These are phyloP conservation scores for Penstemon eatonii DNA, from an alignment of 257 asterid species.

Conservation along the genomic window DNA sequence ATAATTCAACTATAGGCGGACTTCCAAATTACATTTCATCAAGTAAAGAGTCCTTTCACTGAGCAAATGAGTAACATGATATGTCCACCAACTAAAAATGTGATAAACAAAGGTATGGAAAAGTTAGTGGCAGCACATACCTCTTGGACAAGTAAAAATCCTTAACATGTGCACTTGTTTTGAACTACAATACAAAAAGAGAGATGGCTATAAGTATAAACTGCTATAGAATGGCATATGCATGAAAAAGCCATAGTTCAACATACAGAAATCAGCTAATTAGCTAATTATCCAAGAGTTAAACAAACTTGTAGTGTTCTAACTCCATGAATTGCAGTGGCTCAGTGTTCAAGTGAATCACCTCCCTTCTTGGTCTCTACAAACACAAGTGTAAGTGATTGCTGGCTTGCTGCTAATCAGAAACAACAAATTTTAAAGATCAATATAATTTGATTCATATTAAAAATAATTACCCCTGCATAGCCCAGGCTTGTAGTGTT, in stretches of 20 bases:
- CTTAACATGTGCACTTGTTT: too few relatives aligned
- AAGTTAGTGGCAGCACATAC: too few relatives aligned
- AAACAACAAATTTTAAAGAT: constrained; percentile 22
- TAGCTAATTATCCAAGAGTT: neutral
- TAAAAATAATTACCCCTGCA: neutral
- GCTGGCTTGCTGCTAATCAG: constrained; percentile 65
- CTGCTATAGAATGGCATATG: neutral
- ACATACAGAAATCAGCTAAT: constrained; percentile 17
- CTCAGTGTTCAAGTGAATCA: constrained; percentile 95
- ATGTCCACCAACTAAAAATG: neutral
- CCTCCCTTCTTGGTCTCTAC: constrained; percentile 98
- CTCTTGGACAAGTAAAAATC: too few relatives aligned
- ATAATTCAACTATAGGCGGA: neutral
- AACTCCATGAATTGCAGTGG: constrained; percentile 91
- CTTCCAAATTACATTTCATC: neutral
- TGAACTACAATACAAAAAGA: too few relatives aligned
- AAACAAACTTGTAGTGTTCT: constrained; percentile 81
- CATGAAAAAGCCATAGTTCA: constrained; percentile 15
- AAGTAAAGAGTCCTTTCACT: neutral
- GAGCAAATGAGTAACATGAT: neutral
- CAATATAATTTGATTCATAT: constrained; percentile 1
- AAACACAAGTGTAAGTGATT: constrained; percentile 81
- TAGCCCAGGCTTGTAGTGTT: too few relatives aligned
- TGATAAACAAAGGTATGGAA: too few relatives aligned
- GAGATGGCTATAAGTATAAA: neutral